phyloP scores from a whole-genome alignment of 2,329 filamentous ascomycete species.

The Fusarium paranaense region DNA sequence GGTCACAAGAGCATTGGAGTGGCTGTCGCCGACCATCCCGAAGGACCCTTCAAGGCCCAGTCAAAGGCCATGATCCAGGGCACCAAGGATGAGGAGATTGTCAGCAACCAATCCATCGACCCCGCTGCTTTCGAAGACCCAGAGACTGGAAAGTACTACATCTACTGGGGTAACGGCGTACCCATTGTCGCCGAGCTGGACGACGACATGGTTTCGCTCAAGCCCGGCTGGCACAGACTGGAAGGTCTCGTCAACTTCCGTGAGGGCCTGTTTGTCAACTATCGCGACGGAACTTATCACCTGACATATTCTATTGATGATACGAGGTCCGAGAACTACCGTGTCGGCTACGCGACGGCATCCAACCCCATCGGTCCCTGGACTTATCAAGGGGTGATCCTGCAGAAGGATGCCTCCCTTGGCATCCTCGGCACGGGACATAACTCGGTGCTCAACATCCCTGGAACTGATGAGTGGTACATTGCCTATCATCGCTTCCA shows the following conservation, averaged over 20 bases:
- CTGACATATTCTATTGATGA: constrained; percentile 62
- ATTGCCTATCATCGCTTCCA: constrained; percentile 62
- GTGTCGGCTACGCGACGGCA: constrained; percentile 59
- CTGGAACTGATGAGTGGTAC: constrained; percentile 61
- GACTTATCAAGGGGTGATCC: constrained; percentile 57
- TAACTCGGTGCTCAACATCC: constrained; percentile 59
- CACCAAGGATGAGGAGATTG: constrained; percentile 57
- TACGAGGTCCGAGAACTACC: constrained; percentile 59
- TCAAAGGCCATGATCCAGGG: constrained; percentile 60
- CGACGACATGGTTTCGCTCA: constrained; percentile 60
- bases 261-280: constrained; percentile 56
- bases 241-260: constrained; percentile 56
- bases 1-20: constrained; percentile 70
- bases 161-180: constrained; percentile 70
- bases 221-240: constrained; percentile 47
- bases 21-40: constrained; percentile 65
- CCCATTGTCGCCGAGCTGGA: constrained; percentile 56
- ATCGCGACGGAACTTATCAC: constrained; percentile 59
- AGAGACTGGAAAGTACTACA: constrained; percentile 65
- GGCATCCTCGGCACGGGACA: constrained; percentile 61
- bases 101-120: constrained; percentile 64
- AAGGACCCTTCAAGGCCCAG: constrained; percentile 70
- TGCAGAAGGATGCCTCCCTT: constrained; percentile 54
- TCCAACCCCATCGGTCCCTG: constrained; percentile 54
- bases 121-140: constrained; percentile 72